These are phyloP conservation scores for Lentinus tigrinus DNA, from an alignment of 768 basidiomycete species.

Conservation along the genomic window DNA sequence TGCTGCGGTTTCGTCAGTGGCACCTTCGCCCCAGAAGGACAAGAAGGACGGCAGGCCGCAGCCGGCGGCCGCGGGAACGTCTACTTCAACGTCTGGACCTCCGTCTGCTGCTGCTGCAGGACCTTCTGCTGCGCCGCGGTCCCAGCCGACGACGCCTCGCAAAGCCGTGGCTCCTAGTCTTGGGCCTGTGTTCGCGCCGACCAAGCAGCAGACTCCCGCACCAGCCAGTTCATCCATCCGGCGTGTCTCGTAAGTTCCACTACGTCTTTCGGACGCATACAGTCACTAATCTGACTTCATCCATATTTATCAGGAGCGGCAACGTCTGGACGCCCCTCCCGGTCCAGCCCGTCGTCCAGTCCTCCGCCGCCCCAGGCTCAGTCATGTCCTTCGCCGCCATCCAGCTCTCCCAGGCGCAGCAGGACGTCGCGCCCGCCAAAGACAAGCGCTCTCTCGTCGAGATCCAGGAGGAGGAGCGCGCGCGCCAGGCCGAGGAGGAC, in stretches of 20 bases:
- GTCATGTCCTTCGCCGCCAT: constrained; percentile 78
- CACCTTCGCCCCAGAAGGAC: background rate
- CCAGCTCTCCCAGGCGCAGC: constrained; percentile 71
- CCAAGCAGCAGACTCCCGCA: constrained; percentile 45
- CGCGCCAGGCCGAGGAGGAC: constrained; percentile 65
- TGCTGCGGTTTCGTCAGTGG: background rate
- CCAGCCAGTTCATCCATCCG: constrained; percentile 32
- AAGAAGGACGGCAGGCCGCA: background rate
- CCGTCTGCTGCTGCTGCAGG: background rate
- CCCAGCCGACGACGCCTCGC: constrained; percentile 22
- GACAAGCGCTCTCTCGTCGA: constrained; percentile 69
- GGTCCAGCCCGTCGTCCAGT: constrained; percentile 43
- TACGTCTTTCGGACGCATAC: background rate
- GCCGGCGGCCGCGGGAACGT: background rate
- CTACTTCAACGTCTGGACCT: background rate
- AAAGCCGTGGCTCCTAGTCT: constrained; percentile 38
- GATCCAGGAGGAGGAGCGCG: constrained; percentile 84
- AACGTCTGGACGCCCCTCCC: constrained; percentile 69
- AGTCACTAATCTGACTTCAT: constrained; percentile 9
- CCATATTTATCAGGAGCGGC: constrained; percentile 29
- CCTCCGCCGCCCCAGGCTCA: constrained; percentile 24
- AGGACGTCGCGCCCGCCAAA: constrained; percentile 39
- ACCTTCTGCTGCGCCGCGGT: background rate
- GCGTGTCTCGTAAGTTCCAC: constrained; percentile 50
- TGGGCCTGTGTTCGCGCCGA: constrained; percentile 67